These are phyloP conservation scores for Fusarium denticulatum DNA, from an alignment of 2,329 filamentous ascomycete genomes.

Conservation along the genomic window DNA sequence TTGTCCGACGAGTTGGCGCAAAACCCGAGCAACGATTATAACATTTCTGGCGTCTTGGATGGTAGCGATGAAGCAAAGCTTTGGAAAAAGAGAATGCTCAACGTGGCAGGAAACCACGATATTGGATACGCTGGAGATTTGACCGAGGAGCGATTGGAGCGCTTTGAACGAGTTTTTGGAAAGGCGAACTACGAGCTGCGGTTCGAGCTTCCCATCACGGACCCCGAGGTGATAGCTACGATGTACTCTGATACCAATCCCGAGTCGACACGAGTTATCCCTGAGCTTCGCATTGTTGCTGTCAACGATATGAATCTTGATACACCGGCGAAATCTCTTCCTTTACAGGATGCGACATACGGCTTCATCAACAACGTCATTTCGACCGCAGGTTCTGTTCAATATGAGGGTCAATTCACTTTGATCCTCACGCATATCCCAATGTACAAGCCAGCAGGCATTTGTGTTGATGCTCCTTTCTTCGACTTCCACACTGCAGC, in stretches of 20 bases:
- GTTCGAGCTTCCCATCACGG: slow-evolving; percentile 67
- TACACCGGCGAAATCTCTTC: slow-evolving; percentile 73
- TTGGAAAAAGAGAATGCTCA: slow-evolving; percentile 85
- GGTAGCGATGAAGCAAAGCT: slow-evolving; percentile 54
- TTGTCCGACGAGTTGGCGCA: slow-evolving; percentile 67
- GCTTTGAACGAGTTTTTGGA: slow-evolving; percentile 88
- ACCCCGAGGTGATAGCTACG: slow-evolving; percentile 52
- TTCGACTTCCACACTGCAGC: slow-evolving; percentile 78
- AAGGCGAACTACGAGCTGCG: slow-evolving; percentile 90
- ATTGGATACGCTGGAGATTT: slow-evolving; percentile 96
- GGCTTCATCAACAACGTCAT: slow-evolving; percentile 78
- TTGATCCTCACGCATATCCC: slow-evolving; percentile 93
- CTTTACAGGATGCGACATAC: slow-evolving; percentile 81
- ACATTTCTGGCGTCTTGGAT: slow-evolving; percentile 60
- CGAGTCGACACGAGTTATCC: slow-evolving; percentile 60
- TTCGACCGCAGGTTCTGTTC: slow-evolving; percentile 67
- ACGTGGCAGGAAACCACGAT: slow-evolving; percentile 94
- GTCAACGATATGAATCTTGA: slow-evolving; percentile 96
- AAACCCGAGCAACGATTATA: slow-evolving; percentile 60
- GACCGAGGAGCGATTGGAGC: slow-evolving; percentile 74
- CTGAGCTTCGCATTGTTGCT: slow-evolving; percentile 83
- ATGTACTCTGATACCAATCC: slow-evolving; percentile 57
- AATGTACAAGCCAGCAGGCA: slow-evolving; percentile 80
- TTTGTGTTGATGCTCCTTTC: slow-evolving; percentile 86
- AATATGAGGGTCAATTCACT: slow-evolving; percentile 74